phyloP scores from a whole-genome alignment of 352 stramenopile species.

The Globisporangium parvum region DNA sequence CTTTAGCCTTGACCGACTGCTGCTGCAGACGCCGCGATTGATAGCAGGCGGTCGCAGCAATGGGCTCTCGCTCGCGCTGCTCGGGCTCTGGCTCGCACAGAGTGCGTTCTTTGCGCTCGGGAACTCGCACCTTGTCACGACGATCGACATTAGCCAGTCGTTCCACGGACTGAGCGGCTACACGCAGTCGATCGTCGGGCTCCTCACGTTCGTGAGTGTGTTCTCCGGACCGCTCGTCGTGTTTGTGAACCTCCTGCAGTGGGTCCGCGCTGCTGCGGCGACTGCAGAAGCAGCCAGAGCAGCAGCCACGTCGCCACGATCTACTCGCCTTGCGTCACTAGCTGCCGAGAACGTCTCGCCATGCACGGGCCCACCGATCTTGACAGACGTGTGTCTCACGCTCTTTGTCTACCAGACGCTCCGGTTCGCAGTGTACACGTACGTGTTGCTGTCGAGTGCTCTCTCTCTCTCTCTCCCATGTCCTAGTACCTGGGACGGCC shows the following conservation, averaged over 20 bases:
- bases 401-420: conserved; percentile 54
- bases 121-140: conserved; percentile 88
- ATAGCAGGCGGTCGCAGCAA: background rate
- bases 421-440: conserved; percentile 66
- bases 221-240: conserved; percentile 71
- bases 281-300: background rate
- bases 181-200: conserved; percentile 74
- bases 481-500: too few species aligned
- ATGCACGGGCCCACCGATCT: background rate
- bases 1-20: conserved; percentile 19
- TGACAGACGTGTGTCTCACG: conserved; percentile 15
- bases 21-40: conserved; percentile 12
- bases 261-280: conserved; percentile 14
- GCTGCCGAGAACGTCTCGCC: background rate
- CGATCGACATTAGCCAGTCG: conserved; percentile 85
- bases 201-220: conserved; percentile 67
- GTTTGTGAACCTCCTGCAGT: conserved; percentile 41
- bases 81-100: conserved; percentile 51
- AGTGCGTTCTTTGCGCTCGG: conserved; percentile 78
- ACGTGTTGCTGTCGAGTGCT: conserved; percentile 11
- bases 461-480: too few species aligned
- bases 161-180: conserved; percentile 78
- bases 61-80: conserved; percentile 14
- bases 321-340: too few species aligned
- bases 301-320: background rate